phyloP scores from a whole-genome alignment of 108 stramenopile species.

The Aurantiochytrium sp. region DNA sequence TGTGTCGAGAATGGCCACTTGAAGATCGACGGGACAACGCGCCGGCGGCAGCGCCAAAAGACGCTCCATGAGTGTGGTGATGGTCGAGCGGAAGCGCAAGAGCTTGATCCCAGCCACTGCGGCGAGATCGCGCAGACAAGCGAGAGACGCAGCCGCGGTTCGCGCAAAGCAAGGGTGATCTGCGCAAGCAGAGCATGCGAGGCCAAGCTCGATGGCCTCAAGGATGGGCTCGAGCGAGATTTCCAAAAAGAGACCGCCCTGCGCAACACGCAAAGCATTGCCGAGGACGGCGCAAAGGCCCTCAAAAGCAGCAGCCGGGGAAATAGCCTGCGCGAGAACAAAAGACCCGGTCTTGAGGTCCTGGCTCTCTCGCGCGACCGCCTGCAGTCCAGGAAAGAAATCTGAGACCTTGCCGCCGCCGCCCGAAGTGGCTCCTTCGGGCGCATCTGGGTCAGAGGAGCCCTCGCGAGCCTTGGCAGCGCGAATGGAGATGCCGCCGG shows the following conservation, averaged over 20 bases:
- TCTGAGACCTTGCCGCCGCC: neutral
- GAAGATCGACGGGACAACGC: neutral
- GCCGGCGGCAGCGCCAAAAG: neutral
- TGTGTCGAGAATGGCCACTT: neutral
- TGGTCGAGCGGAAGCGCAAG: neutral
- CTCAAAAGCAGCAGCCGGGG: neutral
- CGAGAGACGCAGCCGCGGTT: neutral
- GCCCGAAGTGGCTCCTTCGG: neutral
- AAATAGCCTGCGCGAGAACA: neutral
- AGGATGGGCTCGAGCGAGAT: neutral
- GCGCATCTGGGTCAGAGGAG: no score
- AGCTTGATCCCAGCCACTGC: neutral
- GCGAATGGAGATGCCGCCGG: neutral
- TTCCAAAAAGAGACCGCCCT: neutral
- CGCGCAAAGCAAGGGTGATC: neutral
- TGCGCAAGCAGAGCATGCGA: neutral
- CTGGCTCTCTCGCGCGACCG: neutral
- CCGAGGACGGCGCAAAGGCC: neutral
- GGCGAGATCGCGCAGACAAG: neutral
- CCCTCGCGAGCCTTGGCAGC: neutral
- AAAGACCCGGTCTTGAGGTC: neutral
- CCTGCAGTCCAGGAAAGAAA: neutral
- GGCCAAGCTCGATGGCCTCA: neutral
- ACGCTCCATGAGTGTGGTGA: neutral
- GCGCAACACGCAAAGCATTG: neutral